A percentile compares a stretch with the other conserved stretches of the same genome.
These are phyloP conservation scores for Xylaria nigripes DNA, from an alignment of 495 filamentous ascomycete genomes.

Conservation along the genomic window DNA sequence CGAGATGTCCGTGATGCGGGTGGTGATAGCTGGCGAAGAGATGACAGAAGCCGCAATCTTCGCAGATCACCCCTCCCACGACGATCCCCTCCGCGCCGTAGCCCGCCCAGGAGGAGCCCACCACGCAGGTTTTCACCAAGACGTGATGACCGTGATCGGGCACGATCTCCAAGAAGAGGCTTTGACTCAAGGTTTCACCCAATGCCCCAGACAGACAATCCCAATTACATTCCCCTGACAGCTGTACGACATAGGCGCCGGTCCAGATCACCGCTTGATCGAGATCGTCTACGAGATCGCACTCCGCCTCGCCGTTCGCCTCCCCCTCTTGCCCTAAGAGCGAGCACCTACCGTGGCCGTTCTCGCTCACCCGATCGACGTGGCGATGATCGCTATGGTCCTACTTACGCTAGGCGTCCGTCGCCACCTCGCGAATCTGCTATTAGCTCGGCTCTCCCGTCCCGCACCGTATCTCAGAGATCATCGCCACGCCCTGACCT, in stretches of 20 bases:
- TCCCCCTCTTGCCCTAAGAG: conserved; percentile 27
- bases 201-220: conserved; percentile 16
- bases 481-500: conserved; percentile 38
- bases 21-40: conserved; percentile 35
- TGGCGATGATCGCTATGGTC: conserved; percentile 32
- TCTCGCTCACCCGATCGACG: conserved; percentile 39
- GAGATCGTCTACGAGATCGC: conserved; percentile 35
- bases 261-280: conserved; percentile 40
- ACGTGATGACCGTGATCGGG: conserved; percentile 28
- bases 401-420: conserved; percentile 32
- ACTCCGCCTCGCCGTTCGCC: conserved; percentile 34
- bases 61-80: conserved; percentile 24
- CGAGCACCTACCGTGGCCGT: conserved; percentile 33
- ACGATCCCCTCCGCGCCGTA: conserved; percentile 30
- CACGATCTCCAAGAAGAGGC: conserved; percentile 27
- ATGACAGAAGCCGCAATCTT: conserved; percentile 30
- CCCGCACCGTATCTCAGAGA: conserved; percentile 34
- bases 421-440: conserved; percentile 35
- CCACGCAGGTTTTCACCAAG: conserved; percentile 38
- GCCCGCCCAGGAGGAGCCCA: conserved; percentile 26
- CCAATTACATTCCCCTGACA: conserved; percentile 23
- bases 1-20: conserved; percentile 11
- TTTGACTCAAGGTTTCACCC: conserved; percentile 25
- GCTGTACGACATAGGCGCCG: conserved; percentile 29
- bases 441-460: conserved; percentile 36